Conservation (phyloP, 306 rosid species). For the Dalbergia cultrata region DNA sequence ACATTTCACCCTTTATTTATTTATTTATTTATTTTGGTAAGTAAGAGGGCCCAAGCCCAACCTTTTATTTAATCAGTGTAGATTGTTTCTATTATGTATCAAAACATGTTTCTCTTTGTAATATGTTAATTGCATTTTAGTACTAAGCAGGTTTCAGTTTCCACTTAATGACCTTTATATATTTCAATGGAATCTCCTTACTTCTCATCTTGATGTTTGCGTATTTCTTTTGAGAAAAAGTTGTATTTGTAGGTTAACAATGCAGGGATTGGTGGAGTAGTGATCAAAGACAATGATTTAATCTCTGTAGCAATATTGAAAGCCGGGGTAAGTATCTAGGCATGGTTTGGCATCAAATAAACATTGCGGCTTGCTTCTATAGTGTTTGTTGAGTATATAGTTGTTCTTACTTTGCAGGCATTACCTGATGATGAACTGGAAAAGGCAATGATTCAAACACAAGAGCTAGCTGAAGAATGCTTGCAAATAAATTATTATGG, state of each 20-base stretch:
- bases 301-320: neutral
- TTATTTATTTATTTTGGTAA: too few relatives aligned
- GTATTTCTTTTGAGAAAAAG: neutral
- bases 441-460: slow-evolving; percentile 36
- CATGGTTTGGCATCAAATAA: neutral
- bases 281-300: slow-evolving; percentile 27
- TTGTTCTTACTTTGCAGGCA: slow-evolving; percentile 34
- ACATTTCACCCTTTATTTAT: neutral
- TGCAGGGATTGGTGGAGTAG: slow-evolving; percentile 57
- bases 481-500: slow-evolving; percentile 55
- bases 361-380: neutral
- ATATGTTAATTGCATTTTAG: neutral
- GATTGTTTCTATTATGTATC: neutral
- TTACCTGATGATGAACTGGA: slow-evolving; percentile 32
- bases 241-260: slow-evolving; percentile 54
- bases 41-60: too few relatives aligned
- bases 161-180: neutral
- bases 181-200: slow-evolving; percentile 6
- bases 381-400: neutral
- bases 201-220: neutral
- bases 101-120: neutral
- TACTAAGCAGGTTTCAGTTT: neutral
- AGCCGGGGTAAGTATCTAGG: slow-evolving; percentile 27
- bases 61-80: neutral
- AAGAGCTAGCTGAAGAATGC: slow-evolving; percentile 59